Base-by-base conservation (phyloP, 2,329 filamentous ascomycete species). In the Paraphaeosphaeria sporulosa region DNA sequence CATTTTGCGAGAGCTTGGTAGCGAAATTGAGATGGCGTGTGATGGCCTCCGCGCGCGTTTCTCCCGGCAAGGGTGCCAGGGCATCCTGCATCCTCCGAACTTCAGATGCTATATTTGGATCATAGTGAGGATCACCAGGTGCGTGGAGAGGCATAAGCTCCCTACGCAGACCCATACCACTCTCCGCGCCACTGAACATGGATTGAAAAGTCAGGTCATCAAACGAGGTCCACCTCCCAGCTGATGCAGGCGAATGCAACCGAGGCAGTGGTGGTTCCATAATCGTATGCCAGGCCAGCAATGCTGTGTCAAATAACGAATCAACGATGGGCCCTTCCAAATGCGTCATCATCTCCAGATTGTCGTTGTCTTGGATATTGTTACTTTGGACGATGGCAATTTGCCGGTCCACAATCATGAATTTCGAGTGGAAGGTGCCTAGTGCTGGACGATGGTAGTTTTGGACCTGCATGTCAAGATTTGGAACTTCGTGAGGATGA, bases 311-410 rank as follows among this genome's bases (percentile, higher is more conserved):
- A 71, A 92, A 93, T 25, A 94, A 76, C 1, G 87, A 87, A 67
- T 93, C 89, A 0, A 94, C 90, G 59, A 94, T 90, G 0, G 90
- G 86, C 0, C 91, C 91, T 77, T 94, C 90, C 0, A 93, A 73
- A 57, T 92, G 90, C 2, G 86, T 83, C 85, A 92, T 88, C 91
- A 94, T 93, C 75, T 94, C 91, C 57, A 93, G 61, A 65, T 94
- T 94, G 67, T 91, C 89, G 55, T 93, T 94, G 64, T 92, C 88
- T 65, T 85, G 83, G 52, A 94, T 90, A 69, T 94, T 94, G 74
- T 93, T 93, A 78, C 90, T 93, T 77, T 91, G 89, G 1, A 94
- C 73, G 1, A 91, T 80, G 0, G 86, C 91, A n/a, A 90, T 81
- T 62, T 85, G 86, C 7, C 91, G 84, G 73, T 94, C 91, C 1